These are phyloP conservation scores for Pyricularia pennisetigena DNA, from an alignment of 2,329 filamentous ascomycete species.

Conservation along the genomic window DNA sequence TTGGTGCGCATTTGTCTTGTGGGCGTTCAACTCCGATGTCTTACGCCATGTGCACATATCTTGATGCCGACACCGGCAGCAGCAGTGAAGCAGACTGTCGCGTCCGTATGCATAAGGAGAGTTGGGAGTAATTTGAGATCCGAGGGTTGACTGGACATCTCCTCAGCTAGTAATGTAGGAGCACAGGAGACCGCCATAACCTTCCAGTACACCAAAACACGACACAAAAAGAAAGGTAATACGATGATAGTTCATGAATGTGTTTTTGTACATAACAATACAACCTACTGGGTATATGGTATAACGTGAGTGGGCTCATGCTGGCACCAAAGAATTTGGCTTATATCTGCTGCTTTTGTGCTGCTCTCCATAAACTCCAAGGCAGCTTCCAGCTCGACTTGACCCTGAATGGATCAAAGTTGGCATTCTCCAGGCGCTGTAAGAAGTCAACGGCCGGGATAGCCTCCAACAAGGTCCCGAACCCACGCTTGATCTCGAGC, in stretches of 20 bases:
- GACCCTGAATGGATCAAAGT: slow-evolving; percentile 75
- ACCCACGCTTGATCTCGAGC: slow-evolving; percentile 47
- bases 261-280: neutral
- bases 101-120: too few relatives aligned
- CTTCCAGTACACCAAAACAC: too few relatives aligned
- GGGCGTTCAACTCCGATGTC: too few relatives aligned
- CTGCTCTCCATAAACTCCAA: slow-evolving; percentile 56
- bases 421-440: slow-evolving; percentile 61
- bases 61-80: too few relatives aligned
- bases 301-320: neutral
- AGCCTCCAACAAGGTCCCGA: slow-evolving; percentile 73
- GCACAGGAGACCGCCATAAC: too few relatives aligned
- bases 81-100: too few relatives aligned
- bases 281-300: neutral
- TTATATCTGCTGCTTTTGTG: slow-evolving; percentile 37
- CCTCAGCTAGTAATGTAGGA: too few relatives aligned
- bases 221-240: too few relatives aligned
- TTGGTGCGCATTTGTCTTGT: neutral
- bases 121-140: too few relatives aligned
- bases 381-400: slow-evolving; percentile 72
- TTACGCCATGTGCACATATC: too few relatives aligned
- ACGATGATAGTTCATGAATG: neutral
- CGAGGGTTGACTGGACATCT: too few relatives aligned
- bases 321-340: neutral
- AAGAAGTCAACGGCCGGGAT: slow-evolving; percentile 73